Percentiles rank a stretch among this genome's conserved stretches.
Evolutionary conservation across 2,329 filamentous ascomycete genomes (phyloP).

Genomic region (Fonsecaea pedrosoi): DNA sequence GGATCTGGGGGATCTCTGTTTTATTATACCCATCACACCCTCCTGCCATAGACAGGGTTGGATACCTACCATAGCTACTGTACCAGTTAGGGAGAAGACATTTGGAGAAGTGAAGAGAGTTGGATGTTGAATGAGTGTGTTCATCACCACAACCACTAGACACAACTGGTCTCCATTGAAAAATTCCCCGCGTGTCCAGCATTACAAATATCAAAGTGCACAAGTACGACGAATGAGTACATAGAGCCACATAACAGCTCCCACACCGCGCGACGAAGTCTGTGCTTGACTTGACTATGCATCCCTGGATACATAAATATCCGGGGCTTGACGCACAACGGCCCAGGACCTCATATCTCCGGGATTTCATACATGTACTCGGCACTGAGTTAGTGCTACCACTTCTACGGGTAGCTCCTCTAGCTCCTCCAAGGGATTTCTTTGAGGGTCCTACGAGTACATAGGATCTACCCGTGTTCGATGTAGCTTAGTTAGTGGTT

Average conservation of each 20-base stretch:
- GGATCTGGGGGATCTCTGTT: conserved; percentile 1
- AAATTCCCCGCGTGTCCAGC: not conserved
- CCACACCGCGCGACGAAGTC: not conserved
- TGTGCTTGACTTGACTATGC: not conserved
- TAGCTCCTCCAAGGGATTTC: no score
- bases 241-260: not conserved
- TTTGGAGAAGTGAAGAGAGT: no score
- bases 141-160: not conserved
- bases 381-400: no score
- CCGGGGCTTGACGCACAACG: no score
- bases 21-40: conserved; percentile 12
- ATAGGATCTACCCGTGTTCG: no score
- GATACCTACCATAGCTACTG: conserved; percentile 12
- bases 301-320: not conserved
- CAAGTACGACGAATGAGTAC: not conserved
- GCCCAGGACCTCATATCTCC: no score
- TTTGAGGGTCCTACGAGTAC: no score
- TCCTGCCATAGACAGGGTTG: conserved; percentile 10
- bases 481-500: no score
- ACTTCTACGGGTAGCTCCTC: no score
- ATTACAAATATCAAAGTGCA: conserved; percentile 1
- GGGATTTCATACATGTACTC: no score
- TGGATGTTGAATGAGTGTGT: not conserved
- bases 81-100: conserved; percentile 1
- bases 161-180: not conserved